These are phyloP conservation scores for Boletus eberwhitei DNA, from an alignment of 768 basidiomycete species.

Conservation along the genomic window DNA sequence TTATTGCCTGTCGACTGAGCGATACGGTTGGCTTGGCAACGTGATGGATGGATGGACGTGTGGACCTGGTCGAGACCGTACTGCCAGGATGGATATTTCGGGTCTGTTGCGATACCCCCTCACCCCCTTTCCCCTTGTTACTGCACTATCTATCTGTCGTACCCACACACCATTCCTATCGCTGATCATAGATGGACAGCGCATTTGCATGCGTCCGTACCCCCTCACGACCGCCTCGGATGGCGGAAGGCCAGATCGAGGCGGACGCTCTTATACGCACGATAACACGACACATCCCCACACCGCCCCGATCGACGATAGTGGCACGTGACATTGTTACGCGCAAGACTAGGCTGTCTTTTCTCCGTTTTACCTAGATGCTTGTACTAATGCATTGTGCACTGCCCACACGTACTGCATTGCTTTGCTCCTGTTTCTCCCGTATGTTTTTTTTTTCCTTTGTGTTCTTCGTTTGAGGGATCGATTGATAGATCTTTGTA, in stretches of 20 bases:
- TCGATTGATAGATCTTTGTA: neutral
- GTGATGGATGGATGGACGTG: slow-evolving; percentile 4
- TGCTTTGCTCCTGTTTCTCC: neutral
- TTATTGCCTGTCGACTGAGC: slow-evolving; percentile 53
- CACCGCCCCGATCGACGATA: slow-evolving; percentile 3
- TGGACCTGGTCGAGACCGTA: neutral
- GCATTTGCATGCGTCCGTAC: neutral
- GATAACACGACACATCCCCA: slow-evolving; percentile 4
- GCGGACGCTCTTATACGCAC: neutral
- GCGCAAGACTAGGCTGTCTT: neutral
- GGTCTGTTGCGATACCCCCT: slow-evolving; percentile 15
- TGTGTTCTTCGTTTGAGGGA: neutral
- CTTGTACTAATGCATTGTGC: slow-evolving; percentile 13
- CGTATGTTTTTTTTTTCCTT: no score
- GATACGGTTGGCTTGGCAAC: neutral
- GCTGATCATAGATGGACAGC: neutral
- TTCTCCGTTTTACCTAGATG: neutral
- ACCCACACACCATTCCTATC: neutral
- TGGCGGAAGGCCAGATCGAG: slow-evolving; percentile 6
- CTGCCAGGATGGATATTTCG: slow-evolving; percentile 1
- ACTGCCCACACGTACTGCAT: neutral
- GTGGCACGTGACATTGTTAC: slow-evolving; percentile 3
- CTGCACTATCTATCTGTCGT: slow-evolving; percentile 15
- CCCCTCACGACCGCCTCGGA: slow-evolving; percentile 3
- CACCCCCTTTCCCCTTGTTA: neutral